Evolutionary conservation across 2,329 filamentous ascomycete species (phyloP), one percentile per base, ranked within the genome.

Genomic region (Tolypocladium ovalisporum): DNA sequence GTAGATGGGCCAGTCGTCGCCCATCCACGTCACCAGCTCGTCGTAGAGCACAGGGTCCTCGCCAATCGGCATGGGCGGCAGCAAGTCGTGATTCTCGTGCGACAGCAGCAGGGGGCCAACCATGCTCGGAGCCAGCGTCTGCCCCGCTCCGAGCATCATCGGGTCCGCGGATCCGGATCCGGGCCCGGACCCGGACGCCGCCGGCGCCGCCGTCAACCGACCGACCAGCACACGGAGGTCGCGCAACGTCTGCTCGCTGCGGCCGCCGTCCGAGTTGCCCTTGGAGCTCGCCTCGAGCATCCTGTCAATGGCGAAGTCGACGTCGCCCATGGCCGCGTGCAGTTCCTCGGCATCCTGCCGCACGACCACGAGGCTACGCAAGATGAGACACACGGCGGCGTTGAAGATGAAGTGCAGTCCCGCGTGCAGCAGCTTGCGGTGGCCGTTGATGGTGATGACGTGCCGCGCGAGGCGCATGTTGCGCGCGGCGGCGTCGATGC

Each of bases 351-450:
- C 58, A 36, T 62, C 58, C 22, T 62, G 39, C 34, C 70, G 67
- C 27, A 69, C 65, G 44, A 77, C 67, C 29, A 47, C 42, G 13
- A 79, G 69, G 58, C 75, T 71, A 58, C 76, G 71, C 56, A 81
- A 69, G 56, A 78, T 71, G 36, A 81, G 69, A 22, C 79, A 70
- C 40, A 79, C 70, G 57, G 76, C 75, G 3, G 78, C 76, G 63
- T 78, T 79, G 68, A 80, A 79, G 42, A 79, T 70, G 61, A 75
- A 73, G 65, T 80, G 77, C 54, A 80, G 67, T 12, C 74, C 74
- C 0, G 73, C 69, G 44, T 78, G 72, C 10, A 77, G 69, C 3
- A 78, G 70, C 60, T 74, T 76, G 17, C 70, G 67, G 36, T 68
- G 67, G 9, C 67, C 65, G 51, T 71, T 72, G 6, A 74, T 64